Evolutionary conservation across 2,329 filamentous ascomycete species (phyloP), one percentile per base, ranked within the genome.

Genomic region (Penicillium fuscoglaucum): DNA sequence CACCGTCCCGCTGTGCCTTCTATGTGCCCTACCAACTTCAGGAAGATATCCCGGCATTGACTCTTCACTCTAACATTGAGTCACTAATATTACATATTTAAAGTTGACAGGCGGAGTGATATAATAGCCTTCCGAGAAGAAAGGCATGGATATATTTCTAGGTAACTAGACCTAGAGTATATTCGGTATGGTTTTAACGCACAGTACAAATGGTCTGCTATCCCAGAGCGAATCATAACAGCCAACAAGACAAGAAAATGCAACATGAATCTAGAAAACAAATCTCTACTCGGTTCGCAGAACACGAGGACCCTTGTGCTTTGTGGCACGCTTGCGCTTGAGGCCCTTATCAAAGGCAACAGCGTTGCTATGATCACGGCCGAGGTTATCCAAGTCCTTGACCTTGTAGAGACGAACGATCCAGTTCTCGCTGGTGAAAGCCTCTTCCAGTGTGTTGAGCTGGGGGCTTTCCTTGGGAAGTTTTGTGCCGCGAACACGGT

Each of bases 351-450:
- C 80, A 69, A 82, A 80, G 44, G 79, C 76, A 51, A 80, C 78
- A 1, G 84, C 86, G 66, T 79, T 84, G 64, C 85, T 85, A 73
- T 97, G 93, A 70, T 96, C 91, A 74, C 95, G 87, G 55, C 92
- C 93, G 65, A 99, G 83, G 76, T 98, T 98, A 80, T 99, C 95
- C 59, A 97, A 87, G 70, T 96, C 93, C 82, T 99, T 99, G 80
- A 99, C 95, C 84, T 99, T 99, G 84, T 97, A 99, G 72, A 99
- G 97, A 64, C 95, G 86, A 74, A 99, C 98, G 76, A 99, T 99
- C 95, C 95, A 99, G 84, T 99, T 99, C 83, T 99, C 95, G 72
- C 91, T 96, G 55, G 96, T 99, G 76, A 96, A 99, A 10, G 95
- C 95, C 80, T 99, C 95, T 75, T 99, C 95, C 47, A 99, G 79